A percentile compares a stretch with the other conserved stretches of the same genome.
Evolutionary conservation across 306 rosid genomes (phyloP).

Genomic region (Cucurbita argyrosperma): DNA sequence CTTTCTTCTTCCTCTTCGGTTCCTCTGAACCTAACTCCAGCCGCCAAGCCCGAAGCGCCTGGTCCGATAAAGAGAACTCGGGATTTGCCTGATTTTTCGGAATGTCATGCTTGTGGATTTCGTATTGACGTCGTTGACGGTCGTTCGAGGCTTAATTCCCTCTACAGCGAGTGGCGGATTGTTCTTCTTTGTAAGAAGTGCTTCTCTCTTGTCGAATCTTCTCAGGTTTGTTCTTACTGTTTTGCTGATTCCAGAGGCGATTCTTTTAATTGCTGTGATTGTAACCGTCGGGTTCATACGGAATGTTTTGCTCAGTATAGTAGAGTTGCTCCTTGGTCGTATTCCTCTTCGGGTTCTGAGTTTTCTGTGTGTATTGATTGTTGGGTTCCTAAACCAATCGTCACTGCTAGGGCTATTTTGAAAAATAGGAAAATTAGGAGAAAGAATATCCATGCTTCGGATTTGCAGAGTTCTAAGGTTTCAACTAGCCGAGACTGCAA

Average conservation of each 20-base stretch:
- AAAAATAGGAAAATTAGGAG: conserved; percentile 15
- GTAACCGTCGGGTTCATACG: conserved; percentile 40
- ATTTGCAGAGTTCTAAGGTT: conserved; percentile 25
- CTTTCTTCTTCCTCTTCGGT: background rate
- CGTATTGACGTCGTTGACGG: conserved; percentile 39
- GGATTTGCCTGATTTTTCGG: conserved; percentile 50
- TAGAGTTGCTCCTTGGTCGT: conserved; percentile 33
- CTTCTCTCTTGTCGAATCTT: conserved; percentile 31
- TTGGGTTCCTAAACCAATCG: conserved; percentile 51
- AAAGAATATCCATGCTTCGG: conserved; percentile 11
- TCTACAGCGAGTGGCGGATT: conserved; percentile 71
- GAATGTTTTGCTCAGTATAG: conserved; percentile 26
- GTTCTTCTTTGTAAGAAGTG: conserved; percentile 68
- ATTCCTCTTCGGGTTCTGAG: conserved; percentile 23
- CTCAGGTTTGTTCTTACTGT: conserved; percentile 60
- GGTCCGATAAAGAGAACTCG: conserved; percentile 36
- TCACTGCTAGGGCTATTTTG: conserved; percentile 16
- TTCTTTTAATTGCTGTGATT: conserved; percentile 25
- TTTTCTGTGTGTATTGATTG: conserved; percentile 52
- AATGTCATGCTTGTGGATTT: conserved; percentile 60
- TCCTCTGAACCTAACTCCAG: background rate
- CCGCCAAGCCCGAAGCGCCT: background rate
- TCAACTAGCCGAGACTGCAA: background rate
- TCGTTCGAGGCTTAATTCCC: conserved; percentile 36
- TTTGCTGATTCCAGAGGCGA: conserved; percentile 20